Percentiles rank a stretch among this genome's conserved stretches.
Conservation (phyloP, 164 flowering plant species). For the Vitis amurensis region DNA sequence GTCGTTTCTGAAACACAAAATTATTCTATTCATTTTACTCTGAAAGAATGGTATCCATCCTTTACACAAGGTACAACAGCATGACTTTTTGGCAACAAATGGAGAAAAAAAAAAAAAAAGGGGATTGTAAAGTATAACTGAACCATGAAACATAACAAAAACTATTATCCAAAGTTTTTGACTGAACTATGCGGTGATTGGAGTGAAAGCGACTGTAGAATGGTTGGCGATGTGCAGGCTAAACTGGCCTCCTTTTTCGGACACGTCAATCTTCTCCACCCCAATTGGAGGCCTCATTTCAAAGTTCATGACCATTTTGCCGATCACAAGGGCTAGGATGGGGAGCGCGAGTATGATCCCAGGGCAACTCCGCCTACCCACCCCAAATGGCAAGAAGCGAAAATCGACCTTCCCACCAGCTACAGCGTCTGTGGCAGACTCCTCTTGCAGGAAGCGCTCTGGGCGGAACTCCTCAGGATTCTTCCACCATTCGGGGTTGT, state of each 20-base stretch:
- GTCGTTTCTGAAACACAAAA: too few relatives aligned
- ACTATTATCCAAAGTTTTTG: too few relatives aligned
- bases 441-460: constrained; percentile 72
- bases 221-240: background rate
- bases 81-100: too few relatives aligned
- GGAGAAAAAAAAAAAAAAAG: too few relatives aligned
- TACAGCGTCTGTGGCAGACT: constrained; percentile 32
- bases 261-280: background rate
- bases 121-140: too few relatives aligned
- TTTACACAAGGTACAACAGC: too few relatives aligned
- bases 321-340: background rate
- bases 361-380: constrained; percentile 1
- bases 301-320: background rate
- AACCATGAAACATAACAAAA: too few relatives aligned
- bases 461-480: constrained; percentile 60
- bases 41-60: too few relatives aligned
- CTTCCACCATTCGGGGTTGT: constrained; percentile 62
- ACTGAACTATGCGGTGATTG: too few relatives aligned
- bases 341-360: constrained; percentile 2
- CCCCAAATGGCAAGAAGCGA: background rate
- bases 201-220: background rate
- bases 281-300: background rate
- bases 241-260: constrained; percentile 6
- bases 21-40: too few relatives aligned
- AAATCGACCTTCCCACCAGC: constrained; percentile 52